Conservation (phyloP, 2,329 filamentous ascomycete species). For the Trematosphaeria pertusa region DNA sequence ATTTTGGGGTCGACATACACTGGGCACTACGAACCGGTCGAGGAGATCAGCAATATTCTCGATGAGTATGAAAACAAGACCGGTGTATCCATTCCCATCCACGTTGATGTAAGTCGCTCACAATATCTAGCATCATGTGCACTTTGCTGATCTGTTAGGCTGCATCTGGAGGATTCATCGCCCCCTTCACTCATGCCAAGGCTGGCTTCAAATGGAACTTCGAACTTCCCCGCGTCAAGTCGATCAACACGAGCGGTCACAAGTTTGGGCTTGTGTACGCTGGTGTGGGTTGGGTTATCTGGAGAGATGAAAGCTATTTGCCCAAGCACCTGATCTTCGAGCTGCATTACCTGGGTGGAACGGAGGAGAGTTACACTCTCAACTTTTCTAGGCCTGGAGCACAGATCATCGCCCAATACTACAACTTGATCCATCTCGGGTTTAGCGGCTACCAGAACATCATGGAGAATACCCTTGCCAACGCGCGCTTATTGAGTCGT, state of each 20-base stretch:
- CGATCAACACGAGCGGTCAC: conserved; percentile 71
- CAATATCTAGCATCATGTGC: background rate
- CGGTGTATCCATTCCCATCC: conserved; percentile 71
- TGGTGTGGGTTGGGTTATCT: conserved; percentile 68
- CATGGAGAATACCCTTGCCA: conserved; percentile 71
- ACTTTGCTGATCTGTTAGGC: conserved; percentile 35
- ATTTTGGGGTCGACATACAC: conserved; percentile 77
- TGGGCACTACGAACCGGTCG: conserved; percentile 75
- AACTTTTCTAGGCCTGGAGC: conserved; percentile 76
- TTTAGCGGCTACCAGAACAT: conserved; percentile 66
- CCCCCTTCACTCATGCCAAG: conserved; percentile 65
- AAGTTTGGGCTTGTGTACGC: conserved; percentile 71
- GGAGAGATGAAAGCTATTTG: conserved; percentile 66
- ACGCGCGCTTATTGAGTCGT: conserved; percentile 69
- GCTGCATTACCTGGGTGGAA: conserved; percentile 74
- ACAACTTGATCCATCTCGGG: conserved; percentile 75
- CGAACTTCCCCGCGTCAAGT: conserved; percentile 66
- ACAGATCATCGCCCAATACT: conserved; percentile 75
- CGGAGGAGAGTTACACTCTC: conserved; percentile 72
- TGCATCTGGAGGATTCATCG: conserved; percentile 67
- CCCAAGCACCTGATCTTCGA: conserved; percentile 75
- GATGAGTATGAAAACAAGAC: conserved; percentile 68
- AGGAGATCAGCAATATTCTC: conserved; percentile 70
- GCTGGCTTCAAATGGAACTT: conserved; percentile 69
- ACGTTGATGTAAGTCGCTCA: conserved; percentile 57